Percentiles rank a stretch among this genome's conserved stretches.
These are phyloP conservation scores for Solanum medicagineum DNA, from an alignment of 257 asterid genomes.

Conservation along the genomic window DNA sequence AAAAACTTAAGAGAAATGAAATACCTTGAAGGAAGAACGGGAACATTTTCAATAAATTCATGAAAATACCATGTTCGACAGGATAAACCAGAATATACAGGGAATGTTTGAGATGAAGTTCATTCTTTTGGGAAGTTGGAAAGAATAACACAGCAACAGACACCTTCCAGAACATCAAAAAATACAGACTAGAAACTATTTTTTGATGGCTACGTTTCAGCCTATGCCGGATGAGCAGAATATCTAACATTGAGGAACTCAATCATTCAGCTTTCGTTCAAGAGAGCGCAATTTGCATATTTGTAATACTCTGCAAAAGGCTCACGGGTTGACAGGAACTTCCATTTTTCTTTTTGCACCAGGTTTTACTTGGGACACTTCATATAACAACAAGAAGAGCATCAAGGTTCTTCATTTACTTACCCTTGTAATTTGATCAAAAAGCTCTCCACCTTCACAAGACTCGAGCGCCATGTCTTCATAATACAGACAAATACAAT, in stretches of 20 bases:
- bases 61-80: background rate
- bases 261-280: background rate
- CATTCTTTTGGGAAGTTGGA: background rate
- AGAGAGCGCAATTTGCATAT: background rate
- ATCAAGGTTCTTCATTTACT: slow-evolving; percentile 7
- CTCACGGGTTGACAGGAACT: background rate
- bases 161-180: background rate
- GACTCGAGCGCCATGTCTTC: slow-evolving; percentile 99
- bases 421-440: slow-evolving; percentile 94
- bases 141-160: background rate
- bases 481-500: slow-evolving; percentile 14
- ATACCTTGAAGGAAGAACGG: background rate
- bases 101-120: background rate
- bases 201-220: background rate
- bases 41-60: background rate
- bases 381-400: background rate
- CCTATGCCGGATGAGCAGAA: background rate
- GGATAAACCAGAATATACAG: background rate
- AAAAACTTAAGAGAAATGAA: background rate
- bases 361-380: background rate
- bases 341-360: background rate
- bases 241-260: background rate
- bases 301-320: background rate
- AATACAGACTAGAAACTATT: background rate
- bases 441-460: slow-evolving; percentile 98